These are phyloP conservation scores for Chaetothyriales sp. DNA, from an alignment of 2,329 filamentous ascomycete genomes.

Conservation along the genomic window DNA sequence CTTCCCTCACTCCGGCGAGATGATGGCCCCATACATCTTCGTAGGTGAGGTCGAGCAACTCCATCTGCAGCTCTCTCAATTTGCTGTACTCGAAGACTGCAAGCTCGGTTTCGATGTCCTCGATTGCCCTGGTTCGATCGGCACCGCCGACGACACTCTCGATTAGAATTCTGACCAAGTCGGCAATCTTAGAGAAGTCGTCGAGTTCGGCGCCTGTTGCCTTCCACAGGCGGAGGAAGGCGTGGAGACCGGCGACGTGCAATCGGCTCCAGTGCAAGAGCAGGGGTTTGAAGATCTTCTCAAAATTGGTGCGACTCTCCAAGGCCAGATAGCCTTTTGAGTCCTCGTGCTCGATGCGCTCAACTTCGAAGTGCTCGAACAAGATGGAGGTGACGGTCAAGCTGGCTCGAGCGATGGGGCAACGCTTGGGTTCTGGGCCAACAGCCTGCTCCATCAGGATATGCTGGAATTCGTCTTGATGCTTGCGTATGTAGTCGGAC, in stretches of 20 bases:
- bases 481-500: constrained; percentile 80
- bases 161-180: constrained; percentile 76
- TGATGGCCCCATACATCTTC: constrained; percentile 92
- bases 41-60: constrained; percentile 76
- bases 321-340: constrained; percentile 59
- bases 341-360: constrained; percentile 68
- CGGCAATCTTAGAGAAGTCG: constrained; percentile 87
- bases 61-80: constrained; percentile 81
- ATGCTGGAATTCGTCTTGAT: constrained; percentile 88
- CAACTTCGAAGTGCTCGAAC: constrained; percentile 92
- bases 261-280: constrained; percentile 86
- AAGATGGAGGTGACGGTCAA: constrained; percentile 75
- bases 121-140: constrained; percentile 65
- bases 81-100: constrained; percentile 66
- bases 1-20: constrained; percentile 76
- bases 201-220: constrained; percentile 67
- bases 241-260: constrained; percentile 71
- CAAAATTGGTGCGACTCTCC: constrained; percentile 64
- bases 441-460: constrained; percentile 77
- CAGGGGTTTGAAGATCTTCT: constrained; percentile 73
- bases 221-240: constrained; percentile 89
- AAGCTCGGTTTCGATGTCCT: constrained; percentile 80
- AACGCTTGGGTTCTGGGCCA: constrained; percentile 56
- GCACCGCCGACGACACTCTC: constrained; percentile 81
- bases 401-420: constrained; percentile 76